Evolutionary conservation across 2,329 filamentous ascomycete genomes (phyloP), one percentile per base, ranked within the genome.

Genomic region (Fusarium mundagurra): DNA sequence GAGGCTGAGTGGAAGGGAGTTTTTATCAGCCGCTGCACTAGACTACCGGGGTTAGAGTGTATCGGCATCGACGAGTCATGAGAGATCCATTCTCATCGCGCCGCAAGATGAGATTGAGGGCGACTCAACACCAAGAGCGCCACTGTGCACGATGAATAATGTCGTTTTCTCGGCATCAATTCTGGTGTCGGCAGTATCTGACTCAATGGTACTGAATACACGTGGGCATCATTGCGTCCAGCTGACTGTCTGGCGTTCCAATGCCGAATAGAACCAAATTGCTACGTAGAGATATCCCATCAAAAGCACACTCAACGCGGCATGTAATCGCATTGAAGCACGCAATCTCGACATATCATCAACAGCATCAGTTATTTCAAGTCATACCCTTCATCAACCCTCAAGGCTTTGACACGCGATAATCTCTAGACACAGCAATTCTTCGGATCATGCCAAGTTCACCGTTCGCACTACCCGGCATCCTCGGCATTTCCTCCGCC

Each of bases 181-280:
- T 27, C 55, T n/a, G 12, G 16, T 7, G 34, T 29, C 22, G 20
- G 14, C 0, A 29, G 8, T 1, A 17, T n/a, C 11, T 55, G 51
- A 55, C 24, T 41, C 51, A 4, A 31, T 14, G 14, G 3, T 8
- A 14, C 7, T 39, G 0, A 7, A 13, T n/a, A 31, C 20, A 55
- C 34, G 11, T 38, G 7, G 14, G 20, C 34, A 34, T 20, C 34
- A 34, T 20, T 14, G 5, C 12, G 44, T 12, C 7, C 1, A 2
- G n/a, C 6, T 27, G 50, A 12, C 18, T 10, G 12, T 27, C 8
- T 22, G 16, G 5, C 3, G 14, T 7, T 17, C 14, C 16, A 12
- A 9, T 16, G 7, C 6, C 6, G 3, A 13, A 0, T 7, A 27
- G 10, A 22, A 6, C 13, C 0, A 12, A 4, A 20, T 10, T 12